A percentile compares a stretch with the other conserved stretches of the same genome.
phyloP scores from a whole-genome alignment of 1,139 yeast genomes.

The Schwanniomyces etchellsii region DNA sequence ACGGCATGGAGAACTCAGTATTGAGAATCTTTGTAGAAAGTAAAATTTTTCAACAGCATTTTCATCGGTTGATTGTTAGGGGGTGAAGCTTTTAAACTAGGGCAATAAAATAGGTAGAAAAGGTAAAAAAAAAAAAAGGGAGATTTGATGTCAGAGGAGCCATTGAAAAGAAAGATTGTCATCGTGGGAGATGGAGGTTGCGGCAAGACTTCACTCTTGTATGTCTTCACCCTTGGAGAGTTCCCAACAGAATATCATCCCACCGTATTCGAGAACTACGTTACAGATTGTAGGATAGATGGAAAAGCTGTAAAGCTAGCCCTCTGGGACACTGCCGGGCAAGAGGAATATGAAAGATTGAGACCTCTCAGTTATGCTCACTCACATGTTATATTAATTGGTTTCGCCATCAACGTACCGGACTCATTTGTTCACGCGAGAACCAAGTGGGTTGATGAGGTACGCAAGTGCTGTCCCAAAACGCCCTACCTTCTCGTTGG shows the following conservation, averaged over 20 bases:
- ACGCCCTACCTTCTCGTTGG: conserved; percentile 67
- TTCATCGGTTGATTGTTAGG: no score
- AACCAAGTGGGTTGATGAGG: conserved; percentile 71
- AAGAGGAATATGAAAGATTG: conserved; percentile 78
- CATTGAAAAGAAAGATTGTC: conserved; percentile 68
- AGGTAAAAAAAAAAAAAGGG: no score
- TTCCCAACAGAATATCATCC: conserved; percentile 85
- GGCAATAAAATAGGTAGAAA: no score
- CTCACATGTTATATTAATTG: conserved; percentile 67
- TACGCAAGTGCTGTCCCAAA: conserved; percentile 57
- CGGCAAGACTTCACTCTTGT: conserved; percentile 87
- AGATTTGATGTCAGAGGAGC: no score
- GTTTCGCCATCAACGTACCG: conserved; percentile 64
- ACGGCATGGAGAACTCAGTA: no score
- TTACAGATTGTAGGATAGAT: conserved; percentile 87
- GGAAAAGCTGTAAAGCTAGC: conserved; percentile 88
- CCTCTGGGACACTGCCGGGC: conserved; percentile 97
- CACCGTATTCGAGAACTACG: conserved; percentile 92
- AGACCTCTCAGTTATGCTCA: conserved; percentile 82
- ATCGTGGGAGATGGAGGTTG: conserved; percentile 96
- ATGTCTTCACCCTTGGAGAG: conserved; percentile 87
- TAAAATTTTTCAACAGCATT: no score
- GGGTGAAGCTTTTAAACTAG: no score
- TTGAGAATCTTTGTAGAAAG: no score
- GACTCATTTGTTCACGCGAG: conserved; percentile 67